Conservation (phyloP, 2,329 filamentous ascomycete genomes). For the Botryotinia narcissicola region DNA sequence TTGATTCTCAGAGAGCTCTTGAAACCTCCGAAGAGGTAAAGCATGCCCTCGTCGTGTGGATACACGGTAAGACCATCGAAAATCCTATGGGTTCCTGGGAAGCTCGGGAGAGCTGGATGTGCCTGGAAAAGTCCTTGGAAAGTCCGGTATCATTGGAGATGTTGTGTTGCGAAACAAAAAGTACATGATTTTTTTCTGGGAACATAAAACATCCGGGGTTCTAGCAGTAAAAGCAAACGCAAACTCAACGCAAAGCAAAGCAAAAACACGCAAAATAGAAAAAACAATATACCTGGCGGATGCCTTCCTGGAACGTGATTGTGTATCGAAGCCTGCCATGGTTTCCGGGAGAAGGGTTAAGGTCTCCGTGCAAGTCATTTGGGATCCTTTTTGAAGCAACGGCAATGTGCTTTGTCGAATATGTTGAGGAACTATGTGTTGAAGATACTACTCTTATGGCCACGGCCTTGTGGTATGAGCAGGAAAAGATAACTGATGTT, state of each 20-base stretch:
- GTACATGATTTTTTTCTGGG: slow-evolving; percentile 34
- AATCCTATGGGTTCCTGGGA: slow-evolving; percentile 3
- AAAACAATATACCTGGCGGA: slow-evolving; percentile 39
- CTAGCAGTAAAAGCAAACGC: slow-evolving; percentile 23
- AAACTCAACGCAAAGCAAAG: slow-evolving; percentile 23
- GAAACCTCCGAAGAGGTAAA: slow-evolving; percentile 4
- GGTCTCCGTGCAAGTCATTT: slow-evolving; percentile 39
- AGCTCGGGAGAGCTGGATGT: slow-evolving; percentile 10
- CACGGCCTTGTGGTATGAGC: slow-evolving; percentile 25
- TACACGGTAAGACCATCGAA: slow-evolving; percentile 13
- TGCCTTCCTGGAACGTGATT: slow-evolving; percentile 35
- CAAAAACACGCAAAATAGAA: slow-evolving; percentile 26
- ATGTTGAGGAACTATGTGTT: slow-evolving; percentile 15
- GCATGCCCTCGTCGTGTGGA: slow-evolving; percentile 9
- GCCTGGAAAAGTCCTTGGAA: slow-evolving; percentile 18
- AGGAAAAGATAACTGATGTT: slow-evolving; percentile 21
- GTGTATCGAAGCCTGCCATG: slow-evolving; percentile 37
- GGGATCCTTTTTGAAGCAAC: slow-evolving; percentile 24
- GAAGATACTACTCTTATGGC: slow-evolving; percentile 25
- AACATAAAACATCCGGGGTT: slow-evolving; percentile 30
- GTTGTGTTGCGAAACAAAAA: slow-evolving; percentile 26
- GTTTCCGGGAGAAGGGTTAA: slow-evolving; percentile 35
- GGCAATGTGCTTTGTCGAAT: slow-evolving; percentile 21
- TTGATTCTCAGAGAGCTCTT: slow-evolving; percentile 13
- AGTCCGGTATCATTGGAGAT: slow-evolving; percentile 19